These are phyloP conservation scores for Candida adriatica DNA, from an alignment of 805 yeast genomes.

Conservation along the genomic window DNA sequence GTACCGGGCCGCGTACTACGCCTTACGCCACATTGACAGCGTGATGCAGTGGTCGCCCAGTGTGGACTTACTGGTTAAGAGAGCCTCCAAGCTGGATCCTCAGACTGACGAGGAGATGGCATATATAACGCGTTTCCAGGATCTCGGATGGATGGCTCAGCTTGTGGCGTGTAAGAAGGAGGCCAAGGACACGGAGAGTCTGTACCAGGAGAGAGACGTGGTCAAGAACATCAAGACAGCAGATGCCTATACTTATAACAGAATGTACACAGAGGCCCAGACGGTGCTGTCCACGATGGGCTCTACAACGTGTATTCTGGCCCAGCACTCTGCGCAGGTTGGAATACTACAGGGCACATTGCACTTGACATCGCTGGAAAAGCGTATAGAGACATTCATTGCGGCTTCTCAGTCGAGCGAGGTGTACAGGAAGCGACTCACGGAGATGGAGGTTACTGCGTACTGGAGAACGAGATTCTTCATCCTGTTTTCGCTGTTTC, in stretches of 20 bases:
- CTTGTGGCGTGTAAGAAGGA: constrained; percentile 3
- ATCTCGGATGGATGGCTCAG: constrained; percentile 1
- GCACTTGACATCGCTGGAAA: constrained; percentile 18
- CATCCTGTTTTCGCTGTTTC: constrained; percentile 20
- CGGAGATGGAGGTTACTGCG: constrained; percentile 17
- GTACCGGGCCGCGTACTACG: constrained; percentile 12
- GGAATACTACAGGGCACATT: constrained; percentile 17
- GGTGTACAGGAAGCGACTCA: constrained; percentile 18
- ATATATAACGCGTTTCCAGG: not conserved
- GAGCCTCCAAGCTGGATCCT: constrained; percentile 2
- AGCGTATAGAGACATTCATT: constrained; percentile 19
- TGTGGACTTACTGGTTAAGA: constrained; percentile 9
- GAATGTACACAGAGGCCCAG: constrained; percentile 18
- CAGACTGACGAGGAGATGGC: constrained; percentile 2
- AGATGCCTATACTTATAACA: constrained; percentile 11
- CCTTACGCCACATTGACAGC: constrained; percentile 13
- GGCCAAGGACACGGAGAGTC: constrained; percentile 10
- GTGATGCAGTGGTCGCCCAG: constrained; percentile 15
- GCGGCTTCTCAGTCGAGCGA: constrained; percentile 19
- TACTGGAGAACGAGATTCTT: constrained; percentile 23
- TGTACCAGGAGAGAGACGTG: constrained; percentile 20
- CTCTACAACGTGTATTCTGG: constrained; percentile 15
- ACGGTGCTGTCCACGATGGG: constrained; percentile 11
- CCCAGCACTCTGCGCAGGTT: constrained; percentile 18
- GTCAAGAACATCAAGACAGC: constrained; percentile 15